Evolutionary conservation across 257 asterid species (phyloP).

Genomic region (Solanum pimpinellifolium): DNA sequence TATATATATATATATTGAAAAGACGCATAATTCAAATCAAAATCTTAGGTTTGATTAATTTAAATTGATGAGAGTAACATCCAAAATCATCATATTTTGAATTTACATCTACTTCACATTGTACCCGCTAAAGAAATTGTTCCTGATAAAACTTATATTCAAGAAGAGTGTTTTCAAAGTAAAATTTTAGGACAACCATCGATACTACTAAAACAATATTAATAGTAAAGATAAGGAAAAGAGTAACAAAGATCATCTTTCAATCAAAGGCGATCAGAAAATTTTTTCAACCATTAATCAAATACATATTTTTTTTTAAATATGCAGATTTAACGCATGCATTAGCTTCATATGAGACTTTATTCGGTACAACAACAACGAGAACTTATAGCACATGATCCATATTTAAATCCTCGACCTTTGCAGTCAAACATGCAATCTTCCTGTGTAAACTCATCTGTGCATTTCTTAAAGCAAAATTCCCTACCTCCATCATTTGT

Average conservation of each 20-base stretch:
- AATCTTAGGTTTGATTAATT: no score
- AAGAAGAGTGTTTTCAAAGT: no score
- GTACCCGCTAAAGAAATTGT: no score
- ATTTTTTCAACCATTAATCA: not conserved
- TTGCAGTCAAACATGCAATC: not conserved
- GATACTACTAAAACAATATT: no score
- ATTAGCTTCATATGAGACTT: not conserved
- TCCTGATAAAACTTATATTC: no score
- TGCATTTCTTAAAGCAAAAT: not conserved
- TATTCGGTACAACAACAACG: not conserved
- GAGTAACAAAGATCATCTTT: not conserved
- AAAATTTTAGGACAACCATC: not conserved
- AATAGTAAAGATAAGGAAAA: not conserved
- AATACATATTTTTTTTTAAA: not conserved
- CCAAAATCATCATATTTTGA: no score
- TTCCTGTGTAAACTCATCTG: not conserved
- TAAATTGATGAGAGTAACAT: no score
- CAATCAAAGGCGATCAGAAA: not conserved
- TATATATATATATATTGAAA: no score
- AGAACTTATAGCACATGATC: not conserved
- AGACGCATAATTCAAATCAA: no score
- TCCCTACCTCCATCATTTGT: not conserved
- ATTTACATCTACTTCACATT: not conserved
- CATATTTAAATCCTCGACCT: not conserved
- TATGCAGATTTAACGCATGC: not conserved